Evolutionary conservation across 768 basidiomycete genomes (phyloP).

Genomic region (Hypholoma fasciculare): DNA sequence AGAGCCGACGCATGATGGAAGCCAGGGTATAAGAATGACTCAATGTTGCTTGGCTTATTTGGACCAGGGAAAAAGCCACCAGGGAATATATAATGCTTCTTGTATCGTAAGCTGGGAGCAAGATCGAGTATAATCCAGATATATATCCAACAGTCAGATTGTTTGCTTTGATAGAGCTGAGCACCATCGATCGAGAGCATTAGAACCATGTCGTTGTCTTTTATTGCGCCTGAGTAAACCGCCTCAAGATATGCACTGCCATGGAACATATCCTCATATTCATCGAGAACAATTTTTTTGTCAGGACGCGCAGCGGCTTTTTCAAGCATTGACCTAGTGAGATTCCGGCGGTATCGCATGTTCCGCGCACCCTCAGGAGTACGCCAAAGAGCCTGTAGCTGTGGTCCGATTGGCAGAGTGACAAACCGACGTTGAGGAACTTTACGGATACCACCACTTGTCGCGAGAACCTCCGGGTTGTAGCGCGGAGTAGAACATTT

Average conservation of each 20-base stretch:
- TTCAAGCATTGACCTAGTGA: conserved; percentile 21
- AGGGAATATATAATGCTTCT: conserved; percentile 18
- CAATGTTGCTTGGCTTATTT: conserved; percentile 25
- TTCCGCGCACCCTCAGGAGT: conserved; percentile 19
- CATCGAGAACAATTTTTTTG: neutral
- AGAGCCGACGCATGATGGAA: conserved; percentile 32
- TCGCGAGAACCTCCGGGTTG: conserved; percentile 9
- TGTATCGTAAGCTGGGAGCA: conserved; percentile 18
- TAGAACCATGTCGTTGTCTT: conserved; percentile 31
- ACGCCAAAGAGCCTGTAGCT: conserved; percentile 34
- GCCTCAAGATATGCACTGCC: conserved; percentile 29
- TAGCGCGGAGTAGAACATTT: conserved; percentile 26
- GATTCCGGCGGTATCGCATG: conserved; percentile 25
- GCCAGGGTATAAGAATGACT: conserved; percentile 26
- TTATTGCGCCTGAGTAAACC: conserved; percentile 20
- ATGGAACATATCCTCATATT: conserved; percentile 27
- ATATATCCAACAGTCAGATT: conserved; percentile 42
- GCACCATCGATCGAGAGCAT: conserved; percentile 39
- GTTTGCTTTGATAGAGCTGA: conserved; percentile 41
- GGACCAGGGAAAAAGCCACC: conserved; percentile 28
- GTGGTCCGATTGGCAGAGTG: conserved; percentile 42
- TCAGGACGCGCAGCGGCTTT: conserved; percentile 5
- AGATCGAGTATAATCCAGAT: conserved; percentile 35
- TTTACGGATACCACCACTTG: conserved; percentile 2
- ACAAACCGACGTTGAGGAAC: conserved; percentile 26